phyloP scores from a whole-genome alignment of 2,329 filamentous ascomycete genomes.

The Pseudocercospora cruenta region DNA sequence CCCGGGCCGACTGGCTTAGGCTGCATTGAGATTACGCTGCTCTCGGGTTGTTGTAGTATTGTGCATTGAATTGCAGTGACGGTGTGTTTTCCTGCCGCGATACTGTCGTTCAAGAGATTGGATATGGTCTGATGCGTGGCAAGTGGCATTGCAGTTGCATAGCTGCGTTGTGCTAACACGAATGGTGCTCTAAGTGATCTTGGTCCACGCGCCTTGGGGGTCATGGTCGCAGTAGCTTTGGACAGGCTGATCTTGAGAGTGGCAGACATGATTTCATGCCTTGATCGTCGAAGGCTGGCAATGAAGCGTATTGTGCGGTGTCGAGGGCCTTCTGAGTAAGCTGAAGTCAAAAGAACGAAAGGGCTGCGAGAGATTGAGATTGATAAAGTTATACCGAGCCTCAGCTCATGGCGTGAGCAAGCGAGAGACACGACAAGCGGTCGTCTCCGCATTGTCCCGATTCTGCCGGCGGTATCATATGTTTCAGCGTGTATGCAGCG shows the following conservation, averaged over 20 bases:
- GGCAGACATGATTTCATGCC: background rate
- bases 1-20: background rate
- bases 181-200: background rate
- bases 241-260: background rate
- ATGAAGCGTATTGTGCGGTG: background rate
- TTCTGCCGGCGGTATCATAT: background rate
- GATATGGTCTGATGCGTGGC: slow-evolving; percentile 1
- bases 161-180: background rate
- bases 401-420: slow-evolving; percentile 1
- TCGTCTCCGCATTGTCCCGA: background rate
- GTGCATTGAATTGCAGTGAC: slow-evolving; percentile 12
- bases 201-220: background rate
- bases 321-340: background rate
- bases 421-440: background rate
- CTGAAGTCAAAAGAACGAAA: background rate
- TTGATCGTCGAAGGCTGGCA: background rate
- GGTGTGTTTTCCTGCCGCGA: slow-evolving; percentile 7
- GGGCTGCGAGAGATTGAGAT: background rate
- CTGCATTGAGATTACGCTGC: background rate
- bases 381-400: background rate
- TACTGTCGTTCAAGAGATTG: background rate
- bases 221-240: background rate
- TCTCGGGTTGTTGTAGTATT: background rate
- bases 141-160: background rate
- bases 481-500: background rate